Evolutionary conservation across 371 early-diverging fungal genomes (phyloP), one percentile per base, ranked within the genome.

Genomic region (Syncephalastrum racemosum): DNA sequence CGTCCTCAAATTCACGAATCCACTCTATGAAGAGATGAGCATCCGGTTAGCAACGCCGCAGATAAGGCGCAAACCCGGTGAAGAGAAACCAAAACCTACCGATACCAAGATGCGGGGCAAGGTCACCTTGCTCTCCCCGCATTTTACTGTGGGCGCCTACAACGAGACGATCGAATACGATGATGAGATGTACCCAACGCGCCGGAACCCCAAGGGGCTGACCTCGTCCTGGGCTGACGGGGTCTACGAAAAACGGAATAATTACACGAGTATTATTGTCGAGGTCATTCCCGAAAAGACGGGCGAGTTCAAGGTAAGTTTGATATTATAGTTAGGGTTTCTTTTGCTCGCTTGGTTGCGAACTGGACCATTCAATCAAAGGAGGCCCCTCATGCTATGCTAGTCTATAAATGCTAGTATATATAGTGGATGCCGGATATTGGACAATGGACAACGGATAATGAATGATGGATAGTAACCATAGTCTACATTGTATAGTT

Each of bases 141-240:
- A 71, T 36, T 93, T 96, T 64, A 77, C 79, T 13, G 77, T 94
- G 19, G 82, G 86, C 3, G 87, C 90, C 3, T 92, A 83, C 67
- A 87, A 89, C 41, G 96, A 91, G 64, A 83, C 90, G 20, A 87
- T 88, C 73, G 93, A 91, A 56, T 92, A 90, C 59, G 94, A 90
- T 27, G 89, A 87, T 40, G 85, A 83, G 18, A 65, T 73, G 62
- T 74, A 73, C 40, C 62, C 73, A 14, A 52, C 54, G 14, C 73
- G 68, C 0, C 54, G 56, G 13, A 60, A 50, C 36, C 60, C 51
- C 22, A 59, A 58, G 15, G 58, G 58, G 12, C 10, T 53, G 18
- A 63, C 75, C 7, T 59, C 67, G 5, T 52, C 73, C 24, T 71
- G 77, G 74, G 61, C 66, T 1, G 66, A 69, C 62, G 79, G 84